Base-by-base conservation (phyloP, 2,329 filamentous ascomycete species). In the Clarireedia monteithiana region DNA sequence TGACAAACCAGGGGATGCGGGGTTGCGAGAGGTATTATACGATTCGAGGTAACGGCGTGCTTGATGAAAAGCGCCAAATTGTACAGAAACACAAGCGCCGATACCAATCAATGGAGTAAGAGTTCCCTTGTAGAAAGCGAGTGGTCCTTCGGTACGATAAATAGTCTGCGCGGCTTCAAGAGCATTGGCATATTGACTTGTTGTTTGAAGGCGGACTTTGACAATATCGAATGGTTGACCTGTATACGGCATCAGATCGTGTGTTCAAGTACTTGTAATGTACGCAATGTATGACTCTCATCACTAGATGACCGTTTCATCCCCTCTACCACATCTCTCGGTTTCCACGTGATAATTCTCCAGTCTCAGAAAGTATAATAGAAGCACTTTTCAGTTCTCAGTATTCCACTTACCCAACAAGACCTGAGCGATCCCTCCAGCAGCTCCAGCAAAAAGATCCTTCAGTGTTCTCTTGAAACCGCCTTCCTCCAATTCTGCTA, bases 61-160 rank as follows among this genome's bases (percentile, higher is more conserved):
- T 68, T 88, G 86, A 77, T 96, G 91, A 79, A 97, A 99, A 66
- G 88, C 94, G 61, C 91, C 94, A 72, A 99, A 99, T 77, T 99
- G 94, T 66, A 99, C 87, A n/a, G 91, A 96, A 47, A 94, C 91
- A 71, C 94, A 99, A 64, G 94, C 94, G 64, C 94, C 94, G 69
- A 99, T 97, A 63, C 94, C 94, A 56, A 99, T 82, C 55, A 99
- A 79, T 0, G 94, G 94, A 5, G 94, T 97, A 56, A 99, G 78
- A 0, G 94, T 97, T 67, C 94, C 94, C 75, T 99, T 99, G 83
- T 99, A 99, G 77, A 99, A 99, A 56, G 94, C 94, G 12, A 88
- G 75, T 2, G 91, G 79, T 1, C 94, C 94, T 72, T 99, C 94
- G 67, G 89, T 86, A 67, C 83, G 84, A 74, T 89, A 89, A 75